Conservation (phyloP, 345 rosid species). For the Boechera retrofracta region DNA sequence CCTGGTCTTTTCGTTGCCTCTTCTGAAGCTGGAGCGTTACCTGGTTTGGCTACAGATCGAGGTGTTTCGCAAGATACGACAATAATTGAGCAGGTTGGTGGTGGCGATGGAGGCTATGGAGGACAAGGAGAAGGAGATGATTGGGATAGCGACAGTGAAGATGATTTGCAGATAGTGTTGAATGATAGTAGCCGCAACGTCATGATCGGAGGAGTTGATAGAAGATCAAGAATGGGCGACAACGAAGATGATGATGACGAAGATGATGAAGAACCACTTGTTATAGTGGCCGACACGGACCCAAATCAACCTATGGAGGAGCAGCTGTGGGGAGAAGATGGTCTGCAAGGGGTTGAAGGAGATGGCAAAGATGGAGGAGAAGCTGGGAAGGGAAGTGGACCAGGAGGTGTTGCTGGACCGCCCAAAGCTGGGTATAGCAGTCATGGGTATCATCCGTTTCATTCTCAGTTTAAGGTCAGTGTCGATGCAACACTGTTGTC, state of each 20-base stretch:
- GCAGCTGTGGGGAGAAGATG: slow-evolving; percentile 79
- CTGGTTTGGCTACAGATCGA: slow-evolving; percentile 43
- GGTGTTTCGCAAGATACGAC: slow-evolving; percentile 21
- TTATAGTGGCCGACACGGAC: slow-evolving; percentile 74
- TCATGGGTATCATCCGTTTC: slow-evolving; percentile 92
- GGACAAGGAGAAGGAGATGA: slow-evolving; percentile 57
- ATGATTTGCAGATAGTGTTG: slow-evolving; percentile 91
- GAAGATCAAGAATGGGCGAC: slow-evolving; percentile 56
- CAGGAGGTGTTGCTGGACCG: slow-evolving; percentile 51
- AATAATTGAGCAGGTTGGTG: slow-evolving; percentile 18
- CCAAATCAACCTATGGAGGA: slow-evolving; percentile 64
- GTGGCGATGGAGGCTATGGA: slow-evolving; percentile 31
- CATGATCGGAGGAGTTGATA: slow-evolving; percentile 57
- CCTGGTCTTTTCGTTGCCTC: slow-evolving; percentile 60
- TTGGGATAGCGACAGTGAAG: slow-evolving; percentile 98
- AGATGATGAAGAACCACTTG: slow-evolving; percentile 66
- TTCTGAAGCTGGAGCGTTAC: slow-evolving; percentile 33
- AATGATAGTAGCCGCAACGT: slow-evolving; percentile 68
- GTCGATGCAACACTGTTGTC: slow-evolving; percentile 51
- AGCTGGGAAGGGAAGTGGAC: slow-evolving; percentile 53
- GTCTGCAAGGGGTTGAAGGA: slow-evolving; percentile 51
- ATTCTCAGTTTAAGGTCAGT: slow-evolving; percentile 99
- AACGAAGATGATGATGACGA: slow-evolving; percentile 79
- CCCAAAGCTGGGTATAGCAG: slow-evolving; percentile 80
- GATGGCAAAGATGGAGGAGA: slow-evolving; percentile 67